A percentile compares a stretch with the other conserved stretches of the same genome.
Conservation (phyloP, 1,284 basidiomycete genomes). For the Hypsizygus ulmarius region DNA sequence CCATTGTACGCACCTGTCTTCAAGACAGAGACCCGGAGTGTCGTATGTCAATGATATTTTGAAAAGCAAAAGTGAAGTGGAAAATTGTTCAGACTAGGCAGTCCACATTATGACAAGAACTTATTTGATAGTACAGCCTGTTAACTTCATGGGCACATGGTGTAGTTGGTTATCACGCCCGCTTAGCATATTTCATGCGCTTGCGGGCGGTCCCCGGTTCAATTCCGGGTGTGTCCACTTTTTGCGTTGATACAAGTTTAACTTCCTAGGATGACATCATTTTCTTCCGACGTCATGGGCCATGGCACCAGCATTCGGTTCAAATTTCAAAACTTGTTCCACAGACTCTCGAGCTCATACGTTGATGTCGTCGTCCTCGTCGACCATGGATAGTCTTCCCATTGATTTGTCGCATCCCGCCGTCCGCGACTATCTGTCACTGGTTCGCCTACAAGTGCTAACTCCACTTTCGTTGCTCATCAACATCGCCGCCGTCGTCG, state of each 20-base stretch:
- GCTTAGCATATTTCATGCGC: conserved; percentile 20
- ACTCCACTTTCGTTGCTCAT: conserved; percentile 76
- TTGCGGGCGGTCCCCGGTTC: conserved; percentile 27
- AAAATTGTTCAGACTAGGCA: too few relatives aligned
- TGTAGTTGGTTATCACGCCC: conserved; percentile 30
- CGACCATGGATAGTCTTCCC: conserved; percentile 44
- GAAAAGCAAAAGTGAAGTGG: too few relatives aligned
- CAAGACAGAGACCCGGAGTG: too few relatives aligned
- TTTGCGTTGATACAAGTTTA: conserved; percentile 12
- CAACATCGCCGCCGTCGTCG: conserved; percentile 58
- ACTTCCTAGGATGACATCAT: not conserved
- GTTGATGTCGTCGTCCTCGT: too few relatives aligned
- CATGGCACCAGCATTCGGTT: too few relatives aligned
- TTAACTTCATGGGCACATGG: conserved; percentile 28
- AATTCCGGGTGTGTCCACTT: conserved; percentile 28
- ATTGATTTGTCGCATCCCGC: conserved; percentile 51
- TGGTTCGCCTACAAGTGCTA: conserved; percentile 68
- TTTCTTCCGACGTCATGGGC: too few relatives aligned
- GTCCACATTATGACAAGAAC: too few relatives aligned
- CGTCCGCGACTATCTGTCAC: conserved; percentile 54
- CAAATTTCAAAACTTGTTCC: too few relatives aligned
- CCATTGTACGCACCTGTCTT: too few relatives aligned
- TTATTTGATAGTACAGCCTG: too few relatives aligned
- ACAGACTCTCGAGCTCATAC: too few relatives aligned
- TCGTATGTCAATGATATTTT: too few relatives aligned